These are phyloP conservation scores for Letharia columbiana DNA, from an alignment of 495 filamentous ascomycete species.

Conservation along the genomic window DNA sequence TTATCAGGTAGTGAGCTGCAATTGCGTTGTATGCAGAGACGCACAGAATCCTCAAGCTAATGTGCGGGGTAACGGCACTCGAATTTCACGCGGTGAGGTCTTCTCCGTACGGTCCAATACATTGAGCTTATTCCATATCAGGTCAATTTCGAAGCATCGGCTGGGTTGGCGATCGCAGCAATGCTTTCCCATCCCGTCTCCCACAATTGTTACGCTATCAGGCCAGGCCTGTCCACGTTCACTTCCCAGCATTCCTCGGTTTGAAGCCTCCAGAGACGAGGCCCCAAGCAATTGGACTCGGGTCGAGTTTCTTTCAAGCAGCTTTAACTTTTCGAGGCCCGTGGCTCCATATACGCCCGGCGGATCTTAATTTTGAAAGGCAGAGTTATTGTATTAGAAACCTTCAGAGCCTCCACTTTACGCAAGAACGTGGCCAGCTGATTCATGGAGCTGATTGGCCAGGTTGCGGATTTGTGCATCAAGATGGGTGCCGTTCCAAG, in stretches of 20 bases:
- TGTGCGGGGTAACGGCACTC: background rate
- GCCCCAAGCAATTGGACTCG: constrained; percentile 18
- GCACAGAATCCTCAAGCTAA: background rate
- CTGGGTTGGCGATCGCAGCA: background rate
- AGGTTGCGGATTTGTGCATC: constrained; percentile 19
- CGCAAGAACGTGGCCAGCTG: constrained; percentile 17
- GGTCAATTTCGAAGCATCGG: background rate
- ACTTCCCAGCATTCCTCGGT: constrained; percentile 9
- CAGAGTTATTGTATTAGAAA: constrained; percentile 29
- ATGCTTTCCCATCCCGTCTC: background rate
- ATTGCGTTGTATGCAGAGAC: background rate
- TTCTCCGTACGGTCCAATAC: background rate
- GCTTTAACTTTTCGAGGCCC: constrained; percentile 16
- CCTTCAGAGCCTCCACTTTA: constrained; percentile 12
- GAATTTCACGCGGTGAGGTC: background rate
- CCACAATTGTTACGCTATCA: background rate
- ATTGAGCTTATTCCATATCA: background rate
- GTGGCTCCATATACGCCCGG: constrained; percentile 25
- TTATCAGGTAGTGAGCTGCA: background rate
- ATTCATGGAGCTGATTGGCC: constrained; percentile 10
- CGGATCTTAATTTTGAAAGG: constrained; percentile 24
- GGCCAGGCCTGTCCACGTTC: background rate
- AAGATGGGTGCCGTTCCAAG: constrained; percentile 23
- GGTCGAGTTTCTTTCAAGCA: constrained; percentile 20
- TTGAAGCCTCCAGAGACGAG: constrained; percentile 28